These are phyloP conservation scores for Cryptosporidium parvum DNA, from an alignment of 169 alveolate genomes.

Conservation along the genomic window DNA sequence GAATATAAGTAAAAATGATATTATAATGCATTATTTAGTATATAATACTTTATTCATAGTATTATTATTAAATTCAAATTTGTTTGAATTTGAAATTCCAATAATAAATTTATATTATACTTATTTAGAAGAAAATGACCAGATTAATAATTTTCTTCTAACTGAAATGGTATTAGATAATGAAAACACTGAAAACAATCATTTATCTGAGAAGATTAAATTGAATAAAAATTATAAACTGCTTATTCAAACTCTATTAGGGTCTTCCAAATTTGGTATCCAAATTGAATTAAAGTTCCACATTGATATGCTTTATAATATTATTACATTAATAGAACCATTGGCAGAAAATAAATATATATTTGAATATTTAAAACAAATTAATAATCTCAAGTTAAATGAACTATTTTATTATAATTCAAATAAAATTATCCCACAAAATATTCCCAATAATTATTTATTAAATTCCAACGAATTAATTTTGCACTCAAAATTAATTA, in stretches of 20 bases:
- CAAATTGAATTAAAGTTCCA: conserved; percentile 5
- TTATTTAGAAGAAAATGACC: conserved; percentile 16
- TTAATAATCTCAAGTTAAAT: neutral
- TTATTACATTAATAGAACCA: neutral
- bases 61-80: neutral
- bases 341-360: neutral
- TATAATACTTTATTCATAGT: conserved; percentile 9
- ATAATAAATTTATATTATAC: neutral
- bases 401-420: neutral
- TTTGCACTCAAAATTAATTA: neutral
- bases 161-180: conserved; percentile 12
- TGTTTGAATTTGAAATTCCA: conserved; percentile 11
- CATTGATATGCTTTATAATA: conserved; percentile 1
- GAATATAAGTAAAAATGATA: neutral
- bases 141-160: conserved; percentile 6
- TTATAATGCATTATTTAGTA: neutral
- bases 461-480: neutral
- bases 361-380: neutral
- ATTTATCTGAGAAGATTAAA: neutral
- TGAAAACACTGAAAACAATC: neutral
- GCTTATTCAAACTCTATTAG: conserved; percentile 8
- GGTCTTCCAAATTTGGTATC: conserved; percentile 7
- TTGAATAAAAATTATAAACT: neutral
- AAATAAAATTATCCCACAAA: neutral
- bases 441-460: neutral